These are phyloP conservation scores for Cymbidium sinense DNA, from an alignment of 106 monocot genomes.

Conservation along the genomic window DNA sequence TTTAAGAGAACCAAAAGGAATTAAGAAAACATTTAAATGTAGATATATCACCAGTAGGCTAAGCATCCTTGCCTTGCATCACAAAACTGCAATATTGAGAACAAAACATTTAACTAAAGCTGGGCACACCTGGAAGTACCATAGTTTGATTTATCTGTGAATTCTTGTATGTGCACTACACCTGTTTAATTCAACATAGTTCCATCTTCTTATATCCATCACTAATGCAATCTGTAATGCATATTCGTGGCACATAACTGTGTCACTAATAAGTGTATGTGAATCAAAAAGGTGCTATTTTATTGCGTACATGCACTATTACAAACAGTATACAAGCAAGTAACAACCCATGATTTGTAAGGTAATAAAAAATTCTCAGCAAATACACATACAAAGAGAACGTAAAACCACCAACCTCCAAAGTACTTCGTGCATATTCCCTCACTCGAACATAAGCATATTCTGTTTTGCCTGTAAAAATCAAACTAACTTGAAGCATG, in stretches of 20 bases:
- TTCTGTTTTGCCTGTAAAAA: conserved; percentile 70
- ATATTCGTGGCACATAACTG: not conserved
- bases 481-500: not conserved
- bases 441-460: conserved; percentile 70
- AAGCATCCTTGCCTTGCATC: no score
- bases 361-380: not conserved
- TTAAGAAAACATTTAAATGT: no score
- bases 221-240: not conserved
- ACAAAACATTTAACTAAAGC: no score
- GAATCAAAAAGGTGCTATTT: not conserved
- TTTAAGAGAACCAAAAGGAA: no score
- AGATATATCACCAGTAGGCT: no score
- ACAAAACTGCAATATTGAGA: no score
- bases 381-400: not conserved
- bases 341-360: not conserved
- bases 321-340: not conserved
- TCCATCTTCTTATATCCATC: no score
- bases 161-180: no score
- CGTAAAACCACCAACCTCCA: conserved; percentile 43
- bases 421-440: conserved; percentile 56
- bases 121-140: no score
- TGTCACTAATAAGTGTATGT: not conserved
- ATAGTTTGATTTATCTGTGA: no score
- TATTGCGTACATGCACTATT: not conserved
- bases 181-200: no score